Conservation (phyloP, 805 yeast genomes). For the Candida lessepsii region DNA sequence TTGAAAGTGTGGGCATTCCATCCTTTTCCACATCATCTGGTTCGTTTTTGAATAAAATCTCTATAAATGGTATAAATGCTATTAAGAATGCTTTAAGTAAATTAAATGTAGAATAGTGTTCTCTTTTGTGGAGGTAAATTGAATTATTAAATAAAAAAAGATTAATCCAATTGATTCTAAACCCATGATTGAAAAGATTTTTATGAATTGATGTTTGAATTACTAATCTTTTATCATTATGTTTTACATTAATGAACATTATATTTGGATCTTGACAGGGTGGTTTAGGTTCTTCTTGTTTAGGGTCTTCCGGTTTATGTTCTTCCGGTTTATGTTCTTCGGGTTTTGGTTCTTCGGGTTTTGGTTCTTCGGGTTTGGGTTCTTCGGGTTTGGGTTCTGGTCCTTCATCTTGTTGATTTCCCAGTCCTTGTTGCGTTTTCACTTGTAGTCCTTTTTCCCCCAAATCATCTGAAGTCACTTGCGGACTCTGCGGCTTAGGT, state of each 20-base stretch:
- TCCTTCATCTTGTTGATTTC: too few species aligned
- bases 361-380: too few species aligned
- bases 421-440: too few species aligned
- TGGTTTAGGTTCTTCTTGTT: constrained; percentile 14
- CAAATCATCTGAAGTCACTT: too few species aligned
- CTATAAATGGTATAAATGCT: constrained; percentile 23
- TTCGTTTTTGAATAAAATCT: constrained; percentile 12
- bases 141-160: constrained; percentile 18
- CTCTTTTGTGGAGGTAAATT: constrained; percentile 5
- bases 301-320: not conserved
- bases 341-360: constrained; percentile 18
- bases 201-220: constrained; percentile 31
- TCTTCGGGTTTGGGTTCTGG: too few species aligned
- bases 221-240: constrained; percentile 28
- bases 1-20: constrained; percentile 7
- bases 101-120: constrained; percentile 12
- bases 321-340: constrained; percentile 9
- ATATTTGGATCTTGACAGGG: constrained; percentile 3
- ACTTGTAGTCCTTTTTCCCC: too few species aligned
- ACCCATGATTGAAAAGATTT: constrained; percentile 38
- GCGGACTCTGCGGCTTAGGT: not conserved
- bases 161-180: constrained; percentile 35
- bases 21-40: constrained; percentile 2
- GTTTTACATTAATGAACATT: constrained; percentile 12
- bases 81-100: constrained; percentile 18